Conservation (phyloP, 2,329 filamentous ascomycete genomes). For the Pleomassaria siparia region DNA sequence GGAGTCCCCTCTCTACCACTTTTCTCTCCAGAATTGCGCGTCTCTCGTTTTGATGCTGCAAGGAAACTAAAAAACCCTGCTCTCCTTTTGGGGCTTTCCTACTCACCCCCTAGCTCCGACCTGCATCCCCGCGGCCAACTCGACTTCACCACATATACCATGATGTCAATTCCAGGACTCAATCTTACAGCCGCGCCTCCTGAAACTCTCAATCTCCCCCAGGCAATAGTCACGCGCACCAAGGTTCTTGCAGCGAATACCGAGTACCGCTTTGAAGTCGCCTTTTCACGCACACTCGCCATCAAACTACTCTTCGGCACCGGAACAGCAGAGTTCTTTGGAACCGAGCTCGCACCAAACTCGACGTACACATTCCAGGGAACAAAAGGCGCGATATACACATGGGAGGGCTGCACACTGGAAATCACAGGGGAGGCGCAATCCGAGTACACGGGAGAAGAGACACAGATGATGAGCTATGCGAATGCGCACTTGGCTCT, state of each 20-base stretch:
- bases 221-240: conserved; percentile 31
- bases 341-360: conserved; percentile 83
- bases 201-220: conserved; percentile 24
- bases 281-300: conserved; percentile 35
- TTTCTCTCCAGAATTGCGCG: no score
- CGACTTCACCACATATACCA: conserved; percentile 8
- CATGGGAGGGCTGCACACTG: conserved; percentile 86
- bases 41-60: background rate
- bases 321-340: conserved; percentile 93
- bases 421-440: conserved; percentile 73
- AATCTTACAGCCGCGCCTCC: conserved; percentile 41
- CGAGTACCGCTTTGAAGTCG: conserved; percentile 49
- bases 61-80: background rate
- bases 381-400: conserved; percentile 83
- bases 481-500: conserved; percentile 88
- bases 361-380: conserved; percentile 80
- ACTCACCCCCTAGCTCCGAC: background rate
- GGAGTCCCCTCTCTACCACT: no score
- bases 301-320: conserved; percentile 73
- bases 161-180: conserved; percentile 50
- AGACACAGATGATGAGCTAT: conserved; percentile 79
- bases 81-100: background rate
- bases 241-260: conserved; percentile 49
- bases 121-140: background rate
- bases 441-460: conserved; percentile 70